Evolutionary conservation across 345 rosid species (phyloP).

Genomic region (Gossypioides kirkii): DNA sequence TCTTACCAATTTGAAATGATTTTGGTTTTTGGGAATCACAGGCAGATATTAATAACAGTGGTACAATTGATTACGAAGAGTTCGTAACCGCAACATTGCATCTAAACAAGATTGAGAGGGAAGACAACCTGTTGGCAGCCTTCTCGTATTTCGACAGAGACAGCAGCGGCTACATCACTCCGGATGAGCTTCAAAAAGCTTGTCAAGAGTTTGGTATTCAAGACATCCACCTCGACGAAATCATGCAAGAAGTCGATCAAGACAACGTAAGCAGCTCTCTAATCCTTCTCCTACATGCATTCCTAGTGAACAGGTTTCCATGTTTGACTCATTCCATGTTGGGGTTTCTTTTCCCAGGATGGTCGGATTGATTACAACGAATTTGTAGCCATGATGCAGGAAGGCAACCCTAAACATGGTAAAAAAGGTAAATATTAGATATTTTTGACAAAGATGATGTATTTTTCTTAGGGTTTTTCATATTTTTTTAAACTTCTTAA

Average conservation of each 20-base stretch:
- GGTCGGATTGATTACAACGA: constrained; percentile 62
- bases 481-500: background rate
- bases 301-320: background rate
- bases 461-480: background rate
- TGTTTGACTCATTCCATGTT: background rate
- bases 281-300: background rate
- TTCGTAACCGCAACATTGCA: constrained; percentile 71
- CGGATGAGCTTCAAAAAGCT: constrained; percentile 62
- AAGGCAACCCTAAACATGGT: constrained; percentile 32
- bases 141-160: constrained; percentile 70
- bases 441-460: constrained; percentile 15
- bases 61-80: constrained; percentile 71
- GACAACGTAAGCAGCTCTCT: constrained; percentile 50
- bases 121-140: constrained; percentile 54
- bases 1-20: background rate
- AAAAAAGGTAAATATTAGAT: constrained; percentile 10
- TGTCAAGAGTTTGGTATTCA: constrained; percentile 61
- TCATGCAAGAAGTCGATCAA: constrained; percentile 58
- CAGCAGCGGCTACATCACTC: constrained; percentile 63
- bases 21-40: constrained; percentile 24
- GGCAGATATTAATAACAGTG: constrained; percentile 71
- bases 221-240: constrained; percentile 46
- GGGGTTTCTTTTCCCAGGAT: constrained; percentile 31
- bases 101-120: constrained; percentile 52
- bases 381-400: constrained; percentile 68